phyloP scores from a whole-genome alignment of 2,329 filamentous ascomycete species.

The Calonectria pteridis region DNA sequence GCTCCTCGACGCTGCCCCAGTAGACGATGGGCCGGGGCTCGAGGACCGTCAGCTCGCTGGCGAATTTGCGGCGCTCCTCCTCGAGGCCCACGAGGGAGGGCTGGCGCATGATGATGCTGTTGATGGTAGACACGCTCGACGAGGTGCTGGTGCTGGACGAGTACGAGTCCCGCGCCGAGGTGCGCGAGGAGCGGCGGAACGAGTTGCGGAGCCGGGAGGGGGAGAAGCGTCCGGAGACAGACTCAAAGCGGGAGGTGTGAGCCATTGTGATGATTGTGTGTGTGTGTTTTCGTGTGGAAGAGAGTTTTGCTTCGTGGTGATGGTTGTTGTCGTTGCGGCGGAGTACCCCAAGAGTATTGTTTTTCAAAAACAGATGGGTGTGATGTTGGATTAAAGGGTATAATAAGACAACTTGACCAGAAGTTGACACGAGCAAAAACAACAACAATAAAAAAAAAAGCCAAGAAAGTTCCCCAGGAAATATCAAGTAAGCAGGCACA shows the following conservation, averaged over 20 bases:
- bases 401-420: constrained; percentile 41
- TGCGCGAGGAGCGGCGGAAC: constrained; percentile 64
- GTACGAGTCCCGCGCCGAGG: constrained; percentile 49
- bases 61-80: constrained; percentile 67
- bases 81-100: constrained; percentile 69
- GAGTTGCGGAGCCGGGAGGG: constrained; percentile 63
- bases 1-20: constrained; percentile 73
- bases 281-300: not conserved
- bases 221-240: constrained; percentile 64
- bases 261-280: constrained; percentile 30
- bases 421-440: constrained; percentile 29
- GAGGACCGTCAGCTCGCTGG: constrained; percentile 66
- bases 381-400: not conserved
- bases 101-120: constrained; percentile 70
- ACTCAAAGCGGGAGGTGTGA: constrained; percentile 59
- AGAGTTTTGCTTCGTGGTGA: not conserved
- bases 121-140: constrained; percentile 65
- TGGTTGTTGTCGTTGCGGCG: not conserved
- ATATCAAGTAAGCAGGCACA: constrained; percentile 40
- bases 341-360: not conserved
- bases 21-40: constrained; percentile 74
- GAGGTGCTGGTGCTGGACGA: constrained; percentile 60
- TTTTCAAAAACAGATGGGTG: not conserved
- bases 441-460: constrained; percentile 16
- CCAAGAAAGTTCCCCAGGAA: constrained; percentile 10